phyloP scores from a whole-genome alignment of 352 stramenopile species.

The Phytophthora syringae region DNA sequence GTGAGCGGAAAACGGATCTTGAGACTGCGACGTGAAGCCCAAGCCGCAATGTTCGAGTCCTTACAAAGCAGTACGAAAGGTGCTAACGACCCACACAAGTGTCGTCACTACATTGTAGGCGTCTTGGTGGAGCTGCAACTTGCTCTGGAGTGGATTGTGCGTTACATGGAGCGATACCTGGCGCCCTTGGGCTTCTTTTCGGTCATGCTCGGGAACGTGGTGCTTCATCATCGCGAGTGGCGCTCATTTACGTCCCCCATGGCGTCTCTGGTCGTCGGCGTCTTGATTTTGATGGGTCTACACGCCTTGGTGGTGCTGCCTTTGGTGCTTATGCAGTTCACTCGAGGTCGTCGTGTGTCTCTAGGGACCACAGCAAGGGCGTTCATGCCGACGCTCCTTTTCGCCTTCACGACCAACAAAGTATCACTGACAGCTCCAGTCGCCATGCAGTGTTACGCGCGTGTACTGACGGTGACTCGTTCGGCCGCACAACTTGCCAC shows the following conservation, averaged over 20 bases:
- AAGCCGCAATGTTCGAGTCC: constrained; percentile 32
- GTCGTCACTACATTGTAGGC: constrained; percentile 47
- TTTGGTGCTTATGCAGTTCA: constrained; percentile 33
- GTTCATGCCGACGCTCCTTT: constrained; percentile 46
- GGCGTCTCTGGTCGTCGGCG: constrained; percentile 44
- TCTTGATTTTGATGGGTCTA: constrained; percentile 23
- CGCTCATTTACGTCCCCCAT: constrained; percentile 39
- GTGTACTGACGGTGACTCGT: constrained; percentile 46
- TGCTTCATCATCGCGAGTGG: constrained; percentile 54
- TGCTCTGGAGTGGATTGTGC: constrained; percentile 53
- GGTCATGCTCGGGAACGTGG: constrained; percentile 44
- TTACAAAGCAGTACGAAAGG: constrained; percentile 2
- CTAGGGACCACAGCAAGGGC: constrained; percentile 9
- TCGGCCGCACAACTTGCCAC: constrained; percentile 46
- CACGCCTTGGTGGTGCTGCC: constrained; percentile 40
- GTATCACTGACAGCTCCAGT: constrained; percentile 43
- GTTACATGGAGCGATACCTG: constrained; percentile 36
- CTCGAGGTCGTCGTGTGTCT: neutral
- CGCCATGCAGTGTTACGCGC: constrained; percentile 45
- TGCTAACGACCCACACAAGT: constrained; percentile 27
- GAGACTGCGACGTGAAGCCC: constrained; percentile 27
- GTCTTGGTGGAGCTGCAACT: constrained; percentile 56
- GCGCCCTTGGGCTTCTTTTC: constrained; percentile 48
- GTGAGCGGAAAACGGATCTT: constrained; percentile 26
- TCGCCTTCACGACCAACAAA: constrained; percentile 48